Conservation (phyloP, 2,329 filamentous ascomycete genomes). For the Colletotrichum chrysophilum region DNA sequence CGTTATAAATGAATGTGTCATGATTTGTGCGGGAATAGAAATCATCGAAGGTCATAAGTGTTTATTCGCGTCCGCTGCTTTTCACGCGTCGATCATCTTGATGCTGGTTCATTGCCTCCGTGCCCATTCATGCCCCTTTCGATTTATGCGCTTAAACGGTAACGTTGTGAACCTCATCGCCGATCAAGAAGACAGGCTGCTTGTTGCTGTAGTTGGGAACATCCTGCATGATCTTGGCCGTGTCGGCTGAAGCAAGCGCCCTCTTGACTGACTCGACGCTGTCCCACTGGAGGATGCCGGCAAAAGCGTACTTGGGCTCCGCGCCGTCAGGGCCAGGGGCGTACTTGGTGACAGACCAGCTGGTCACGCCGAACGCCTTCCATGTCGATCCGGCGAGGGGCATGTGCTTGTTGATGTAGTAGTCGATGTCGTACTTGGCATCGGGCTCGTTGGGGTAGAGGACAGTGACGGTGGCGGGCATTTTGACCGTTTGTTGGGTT, state of each 20-base stretch:
- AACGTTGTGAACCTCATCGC: slow-evolving; percentile 23
- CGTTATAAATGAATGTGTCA: not conserved
- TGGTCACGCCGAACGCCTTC: not conserved
- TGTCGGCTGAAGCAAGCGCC: slow-evolving; percentile 1
- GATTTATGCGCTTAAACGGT: not conserved
- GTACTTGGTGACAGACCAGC: slow-evolving; percentile 15
- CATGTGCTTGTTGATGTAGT: slow-evolving; percentile 20
- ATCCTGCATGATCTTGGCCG: slow-evolving; percentile 4
- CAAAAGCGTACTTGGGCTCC: slow-evolving; percentile 10
- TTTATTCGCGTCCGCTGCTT: not conserved
- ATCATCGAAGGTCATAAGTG: not conserved
- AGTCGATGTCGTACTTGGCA: slow-evolving; percentile 21
- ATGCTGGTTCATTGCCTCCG: not conserved
- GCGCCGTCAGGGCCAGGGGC: not conserved
- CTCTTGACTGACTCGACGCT: slow-evolving; percentile 3
- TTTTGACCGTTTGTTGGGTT: not conserved
- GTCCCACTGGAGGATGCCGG: not conserved
- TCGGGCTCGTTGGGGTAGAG: slow-evolving; percentile 27
- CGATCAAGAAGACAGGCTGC: slow-evolving; percentile 36
- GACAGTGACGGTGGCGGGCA: slow-evolving; percentile 13
- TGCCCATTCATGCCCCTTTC: not conserved
- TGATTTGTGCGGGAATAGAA: not conserved
- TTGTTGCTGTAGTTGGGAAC: slow-evolving; percentile 33
- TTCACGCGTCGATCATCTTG: not conserved
- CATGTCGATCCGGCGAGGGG: slow-evolving; percentile 4